Evolutionary conservation across 2,329 filamentous ascomycete genomes (phyloP).

Genomic region (Ceratocystis albifundus): DNA sequence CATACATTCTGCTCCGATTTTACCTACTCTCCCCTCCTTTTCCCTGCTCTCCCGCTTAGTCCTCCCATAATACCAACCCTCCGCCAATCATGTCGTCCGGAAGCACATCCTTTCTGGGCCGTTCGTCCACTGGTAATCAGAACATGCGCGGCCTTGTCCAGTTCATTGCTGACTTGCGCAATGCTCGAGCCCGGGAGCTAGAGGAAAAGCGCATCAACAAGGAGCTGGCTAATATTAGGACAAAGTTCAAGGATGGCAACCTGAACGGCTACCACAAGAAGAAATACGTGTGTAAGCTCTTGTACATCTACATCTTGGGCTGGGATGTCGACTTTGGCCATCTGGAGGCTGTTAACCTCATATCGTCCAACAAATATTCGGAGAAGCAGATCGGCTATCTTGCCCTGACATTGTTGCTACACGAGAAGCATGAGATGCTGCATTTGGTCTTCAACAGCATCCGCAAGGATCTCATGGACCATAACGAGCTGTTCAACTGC

Average conservation of each 20-base stretch:
- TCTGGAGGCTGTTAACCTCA: constrained; percentile 93
- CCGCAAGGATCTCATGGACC: constrained; percentile 83
- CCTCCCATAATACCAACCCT: no score
- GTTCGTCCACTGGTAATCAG: constrained; percentile 52
- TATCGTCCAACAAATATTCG: constrained; percentile 92
- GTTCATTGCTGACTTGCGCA: constrained; percentile 93
- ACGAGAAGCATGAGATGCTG: constrained; percentile 91
- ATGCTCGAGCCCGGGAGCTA: constrained; percentile 84
- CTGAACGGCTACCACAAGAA: constrained; percentile 97
- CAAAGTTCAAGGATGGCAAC: constrained; percentile 95
- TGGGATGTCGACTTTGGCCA: constrained; percentile 99
- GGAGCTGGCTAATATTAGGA: constrained; percentile 92
- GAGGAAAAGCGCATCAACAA: constrained; percentile 99
- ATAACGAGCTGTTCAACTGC: constrained; percentile 97
- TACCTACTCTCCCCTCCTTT: constrained; percentile 24
- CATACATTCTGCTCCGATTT: neutral
- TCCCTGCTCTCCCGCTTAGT: no score
- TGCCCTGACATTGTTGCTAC: constrained; percentile 90
- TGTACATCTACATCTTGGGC: constrained; percentile 97
- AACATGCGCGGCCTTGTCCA: constrained; percentile 81
- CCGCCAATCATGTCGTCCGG: constrained; percentile 40
- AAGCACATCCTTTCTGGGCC: constrained; percentile 52
- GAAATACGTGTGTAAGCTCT: constrained; percentile 99
- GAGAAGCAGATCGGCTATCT: constrained; percentile 99
- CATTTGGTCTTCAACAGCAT: constrained; percentile 98